Evolutionary conservation across 1,284 basidiomycete genomes (phyloP), one percentile per base, ranked within the genome.

Genomic region (Trametes hirsuta): DNA sequence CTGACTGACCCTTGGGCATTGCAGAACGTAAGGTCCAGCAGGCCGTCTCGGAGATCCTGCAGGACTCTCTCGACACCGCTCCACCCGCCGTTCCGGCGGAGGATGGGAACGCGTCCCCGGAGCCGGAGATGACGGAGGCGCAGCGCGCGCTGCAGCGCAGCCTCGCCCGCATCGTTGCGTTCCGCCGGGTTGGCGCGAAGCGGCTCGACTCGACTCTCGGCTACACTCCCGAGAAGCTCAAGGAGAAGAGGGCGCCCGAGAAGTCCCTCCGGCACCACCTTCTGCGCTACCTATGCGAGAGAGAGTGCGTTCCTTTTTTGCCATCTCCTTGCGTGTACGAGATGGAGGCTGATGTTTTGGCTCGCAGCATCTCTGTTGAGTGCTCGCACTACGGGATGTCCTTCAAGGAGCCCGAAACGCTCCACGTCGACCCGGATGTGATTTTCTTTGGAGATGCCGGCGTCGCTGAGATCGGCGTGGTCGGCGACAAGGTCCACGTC

Each of bases 251-350:
- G 53, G 12, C 9, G 3, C 37, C 45, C 4, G 36, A 45, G 1
- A 30, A 15, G 25, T 25, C 53, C 8, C 14, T 55, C 21, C 53
- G 53, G n/a, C 45, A 40, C 11, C 47, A 41, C 46, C 53, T 55
- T 11, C 18, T 55, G 3, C 35, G 11, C n/a, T 55, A 55, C 34
- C 47, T 42, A 4, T 48, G 46, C 36, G 53, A 55, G 24, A 21
- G 12, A 3, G 46, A 41, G 53, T 55, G 39, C 25, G 53, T 54
- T 12, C 21, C 37, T 36, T 12, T 25, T 12, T 10, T 24, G 30
- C 8, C 8, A 1, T 30, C 30, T 30, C n/a, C 24, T 21, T 41
- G 37, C 25, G 22, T 24, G 4, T 40, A 9, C 18, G 25, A 6
- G 21, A 30, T 15, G 22, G 10, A 41, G 25, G 22, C 37, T 51